Evolutionary conservation across 2,329 filamentous ascomycete species (phyloP).

Genomic region (Ilyonectria robusta): DNA sequence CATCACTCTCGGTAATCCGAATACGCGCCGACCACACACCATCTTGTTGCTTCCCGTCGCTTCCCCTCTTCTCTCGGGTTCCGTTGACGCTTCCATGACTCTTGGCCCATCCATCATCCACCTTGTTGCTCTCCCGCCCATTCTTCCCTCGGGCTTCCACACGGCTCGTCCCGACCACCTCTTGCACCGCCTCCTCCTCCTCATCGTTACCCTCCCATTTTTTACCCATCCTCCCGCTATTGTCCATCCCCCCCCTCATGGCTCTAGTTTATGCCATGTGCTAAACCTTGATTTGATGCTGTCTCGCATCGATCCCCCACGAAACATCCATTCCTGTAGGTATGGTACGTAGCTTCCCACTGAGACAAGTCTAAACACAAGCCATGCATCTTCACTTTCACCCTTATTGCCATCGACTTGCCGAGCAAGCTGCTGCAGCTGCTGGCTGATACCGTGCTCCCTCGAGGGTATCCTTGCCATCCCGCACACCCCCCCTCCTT

Average conservation of each 20-base stretch:
- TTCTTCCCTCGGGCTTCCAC: constrained; percentile 11
- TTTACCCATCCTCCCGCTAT: neutral
- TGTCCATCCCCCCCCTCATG: constrained; percentile 5
- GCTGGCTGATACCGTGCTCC: constrained; percentile 19
- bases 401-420: constrained; percentile 8
- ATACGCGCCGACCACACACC: neutral
- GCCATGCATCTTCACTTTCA: constrained; percentile 7
- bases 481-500: constrained; percentile 15
- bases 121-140: neutral
- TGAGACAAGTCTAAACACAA: constrained; percentile 15
- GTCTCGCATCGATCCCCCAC: constrained; percentile 19
- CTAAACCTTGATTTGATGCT: constrained; percentile 20
- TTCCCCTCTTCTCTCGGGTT: constrained; percentile 7
- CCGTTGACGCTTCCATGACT: neutral
- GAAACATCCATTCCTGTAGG: constrained; percentile 26
- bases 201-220: constrained; percentile 4
- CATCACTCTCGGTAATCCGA: constrained; percentile 20
- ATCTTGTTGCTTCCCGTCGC: constrained; percentile 6
- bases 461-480: constrained; percentile 29
- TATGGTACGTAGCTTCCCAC: constrained; percentile 16
- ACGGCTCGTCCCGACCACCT: constrained; percentile 18
- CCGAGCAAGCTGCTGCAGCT: constrained; percentile 3
- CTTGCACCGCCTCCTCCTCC: neutral
- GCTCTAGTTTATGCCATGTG: constrained; percentile 7
- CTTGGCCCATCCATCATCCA: neutral